Conservation (phyloP, 2,329 filamentous ascomycete species). For the Furcasterigmium sp. region DNA sequence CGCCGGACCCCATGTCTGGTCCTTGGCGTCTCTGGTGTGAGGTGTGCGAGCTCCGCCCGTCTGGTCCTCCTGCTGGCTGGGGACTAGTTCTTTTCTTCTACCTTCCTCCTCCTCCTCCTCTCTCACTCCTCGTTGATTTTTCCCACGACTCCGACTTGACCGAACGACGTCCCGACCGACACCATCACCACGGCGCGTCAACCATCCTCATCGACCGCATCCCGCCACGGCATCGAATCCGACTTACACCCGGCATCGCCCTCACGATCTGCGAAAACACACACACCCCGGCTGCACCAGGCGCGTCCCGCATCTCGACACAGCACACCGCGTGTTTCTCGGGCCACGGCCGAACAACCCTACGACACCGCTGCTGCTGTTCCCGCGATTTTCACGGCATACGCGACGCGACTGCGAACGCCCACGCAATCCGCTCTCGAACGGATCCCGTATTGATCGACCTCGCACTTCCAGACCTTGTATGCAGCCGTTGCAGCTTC, state of each 20-base stretch:
- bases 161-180: constrained; percentile 6
- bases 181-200: constrained; percentile 3
- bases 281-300: not conserved
- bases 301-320: constrained; percentile 8
- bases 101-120: constrained; percentile 23
- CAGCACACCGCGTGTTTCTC: constrained; percentile 11
- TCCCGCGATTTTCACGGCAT: constrained; percentile 9
- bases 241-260: not conserved
- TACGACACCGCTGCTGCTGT: constrained; percentile 8
- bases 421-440: constrained; percentile 1
- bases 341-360: constrained; percentile 9
- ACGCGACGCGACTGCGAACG: constrained; percentile 15
- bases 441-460: too few relatives aligned
- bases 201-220: constrained; percentile 6
- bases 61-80: constrained; percentile 2
- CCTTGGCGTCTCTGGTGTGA: not conserved
- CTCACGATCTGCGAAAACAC: constrained; percentile 7
- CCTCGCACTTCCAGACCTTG: too few relatives aligned
- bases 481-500: too few relatives aligned
- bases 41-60: not conserved
- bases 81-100: constrained; percentile 20
- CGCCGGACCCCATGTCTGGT: constrained; percentile 1
- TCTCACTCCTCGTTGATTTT: constrained; percentile 20
- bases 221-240: constrained; percentile 2
- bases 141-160: too few relatives aligned